Base-by-base conservation (phyloP, 2,329 filamentous ascomycete genomes). In the Helicocarpus griseus region DNA sequence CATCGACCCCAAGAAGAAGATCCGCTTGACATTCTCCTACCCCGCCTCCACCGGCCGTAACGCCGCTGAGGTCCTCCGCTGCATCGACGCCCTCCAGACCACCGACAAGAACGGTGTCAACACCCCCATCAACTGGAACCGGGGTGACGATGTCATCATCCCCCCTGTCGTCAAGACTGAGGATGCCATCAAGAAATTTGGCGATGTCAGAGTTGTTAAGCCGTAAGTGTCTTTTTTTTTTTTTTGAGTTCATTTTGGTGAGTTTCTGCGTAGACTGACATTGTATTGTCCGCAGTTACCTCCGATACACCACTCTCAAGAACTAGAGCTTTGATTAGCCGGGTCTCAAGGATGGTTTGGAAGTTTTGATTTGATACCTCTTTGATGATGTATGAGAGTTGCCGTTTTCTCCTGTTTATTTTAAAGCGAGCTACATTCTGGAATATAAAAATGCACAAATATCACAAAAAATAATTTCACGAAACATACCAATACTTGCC, bases 1-100 rank as follows among this genome's bases (percentile, higher is more conserved):
- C 74, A 93, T 95, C 70, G 89, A 95, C 76, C 89, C 89, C 58
- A 82, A 81, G 72, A 95, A 95, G 83, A 91, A 85, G 71, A 93
- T 95, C 73, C 85, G 90, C 63, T 82, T 90, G 68, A 94, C 89
- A 69, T 86, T 95, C 76, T 84, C 87, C 66, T 96, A 95, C 78
- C 90, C 90, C 40, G 89, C 90, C 55, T 90, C 86, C 53, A 94
- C 89, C 43, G 90, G 90, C 72, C 83, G 86, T 66, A 90, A 89
- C 78, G 83, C 84, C 56, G 78, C 81, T 60, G 86, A 89, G 77
- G 83, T 90, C 49, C 81, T 89, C 61, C 83, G 86, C 64, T 83
- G 89, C 60, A 73, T 89, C 68, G 85, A 89, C 76, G 86, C 85
- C 52, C 80, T 89, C 58, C 85, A 89, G 78, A 83, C 82, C 40